Evolutionary conservation across 345 rosid genomes (phyloP), one percentile per base, ranked within the genome.

Genomic region (Lepidium didymum): DNA sequence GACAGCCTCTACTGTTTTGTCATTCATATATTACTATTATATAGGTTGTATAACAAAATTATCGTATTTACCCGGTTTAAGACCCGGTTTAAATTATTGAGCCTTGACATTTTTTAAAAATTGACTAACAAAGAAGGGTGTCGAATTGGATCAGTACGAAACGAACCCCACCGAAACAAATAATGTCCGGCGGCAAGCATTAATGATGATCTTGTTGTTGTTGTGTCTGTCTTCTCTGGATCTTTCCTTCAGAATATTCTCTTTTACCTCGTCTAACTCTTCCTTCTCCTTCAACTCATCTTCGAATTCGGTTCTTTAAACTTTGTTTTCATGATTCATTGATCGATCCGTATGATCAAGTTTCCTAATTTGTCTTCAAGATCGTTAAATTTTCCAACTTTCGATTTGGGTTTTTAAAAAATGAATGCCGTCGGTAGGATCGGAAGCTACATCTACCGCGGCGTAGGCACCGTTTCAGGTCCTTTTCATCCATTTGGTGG

Each of bases 401-500:
- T 21, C 44, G 72, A 42, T 57, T 70, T 47, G 75, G 75, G 66
- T 73, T 64, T 76, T 29, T 1, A 40, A 23, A 68, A 69, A 54
- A 94, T 91, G 99, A 76, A 82, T 58, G 84, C 99, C 3, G 91
- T 94, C 21, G 96, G 86, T 69, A 85, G 87, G 82, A 72, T 94
- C 65, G 96, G 99, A 40, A 91, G 87, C 80, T 88, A 85, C 64
- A 83, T 94, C 75, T 83, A 92, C 67, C 78, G 86, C 27, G 91
- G 99, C 14, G 97, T 94, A 27, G 87, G 80, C 63, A 86, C 89
- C 10, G 89, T 87, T 13, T 87, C 96, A 13, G 91, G 84, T 10
- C 91, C 99, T 7, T 91, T 94, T 61, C 99, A 94, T 69, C 96
- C 97, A 0, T 94, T 94, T 69, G 99, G 99, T 42, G 99, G 99